Evolutionary conservation across 148 eudicot species (phyloP).

Genomic region (Silene conica): DNA sequence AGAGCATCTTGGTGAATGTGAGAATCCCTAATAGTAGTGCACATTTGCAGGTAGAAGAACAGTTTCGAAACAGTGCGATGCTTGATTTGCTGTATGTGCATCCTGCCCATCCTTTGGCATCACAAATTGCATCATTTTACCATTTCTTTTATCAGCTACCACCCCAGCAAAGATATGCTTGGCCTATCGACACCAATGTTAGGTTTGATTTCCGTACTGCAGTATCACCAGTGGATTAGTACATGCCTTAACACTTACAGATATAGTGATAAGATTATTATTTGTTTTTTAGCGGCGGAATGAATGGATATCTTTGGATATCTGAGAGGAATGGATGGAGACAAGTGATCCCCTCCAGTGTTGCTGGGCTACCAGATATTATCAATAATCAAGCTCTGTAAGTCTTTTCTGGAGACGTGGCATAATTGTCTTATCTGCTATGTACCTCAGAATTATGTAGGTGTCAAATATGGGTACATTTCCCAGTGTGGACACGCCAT

Average conservation of each 20-base stretch:
- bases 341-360: constrained; percentile 51
- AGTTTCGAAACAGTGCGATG: constrained; percentile 65
- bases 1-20: neutral
- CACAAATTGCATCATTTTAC: constrained; percentile 51
- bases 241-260: neutral
- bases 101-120: constrained; percentile 56
- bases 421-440: neutral
- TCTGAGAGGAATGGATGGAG: constrained; percentile 69
- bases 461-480: too few relatives aligned
- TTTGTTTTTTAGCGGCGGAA: constrained; percentile 50
- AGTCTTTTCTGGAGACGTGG: constrained; percentile 30
- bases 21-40: neutral
- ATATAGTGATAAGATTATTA: neutral
- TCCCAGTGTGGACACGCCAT: too few relatives aligned
- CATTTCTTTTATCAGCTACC: constrained; percentile 40
- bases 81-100: constrained; percentile 76
- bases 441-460: neutral
- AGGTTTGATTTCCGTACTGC: constrained; percentile 43
- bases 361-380: constrained; percentile 59
- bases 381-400: constrained; percentile 62
- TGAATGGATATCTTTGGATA: constrained; percentile 91
- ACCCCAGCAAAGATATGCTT: constrained; percentile 44
- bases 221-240: neutral
- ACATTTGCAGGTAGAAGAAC: constrained; percentile 62
- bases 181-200: constrained; percentile 54